Percentiles rank a stretch among this genome's conserved stretches.
These are phyloP conservation scores for Caryopteris hybrid DNA, from an alignment of 305 asterid species.

Conservation along the genomic window DNA sequence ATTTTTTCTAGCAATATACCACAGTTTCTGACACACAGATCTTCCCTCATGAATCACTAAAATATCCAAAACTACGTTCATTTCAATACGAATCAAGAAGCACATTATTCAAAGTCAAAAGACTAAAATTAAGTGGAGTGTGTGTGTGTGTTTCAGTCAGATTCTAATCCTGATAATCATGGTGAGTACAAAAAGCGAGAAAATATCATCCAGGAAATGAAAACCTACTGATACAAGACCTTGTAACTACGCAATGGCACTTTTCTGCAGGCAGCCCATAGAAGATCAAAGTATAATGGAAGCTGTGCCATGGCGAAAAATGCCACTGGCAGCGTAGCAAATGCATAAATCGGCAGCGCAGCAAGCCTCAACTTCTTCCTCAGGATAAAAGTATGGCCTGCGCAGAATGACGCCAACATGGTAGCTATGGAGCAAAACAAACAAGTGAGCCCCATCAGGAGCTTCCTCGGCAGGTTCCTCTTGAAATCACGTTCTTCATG, in stretches of 20 bases:
- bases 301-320: constrained; percentile 32
- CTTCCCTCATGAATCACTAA: no score
- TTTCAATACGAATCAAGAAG: no score
- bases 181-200: no score
- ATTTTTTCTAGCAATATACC: no score
- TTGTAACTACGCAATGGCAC: constrained; percentile 27
- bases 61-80: no score
- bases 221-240: neutral
- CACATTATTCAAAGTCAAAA: no score
- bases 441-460: constrained; percentile 31
- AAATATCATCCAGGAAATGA: no score
- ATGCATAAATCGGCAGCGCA: constrained; percentile 21
- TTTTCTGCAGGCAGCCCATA: constrained; percentile 21
- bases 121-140: no score
- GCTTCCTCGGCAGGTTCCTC: constrained; percentile 32
- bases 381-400: constrained; percentile 34
- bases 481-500: constrained; percentile 35
- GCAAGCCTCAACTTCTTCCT: constrained; percentile 13
- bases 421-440: constrained; percentile 32
- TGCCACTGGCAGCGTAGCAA: constrained; percentile 27
- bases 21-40: no score
- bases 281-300: constrained; percentile 33
- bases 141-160: no score
- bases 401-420: constrained; percentile 30
- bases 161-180: no score